Evolutionary conservation across 1,284 basidiomycete species (phyloP).

Genomic region (Gomphus sp.): DNA sequence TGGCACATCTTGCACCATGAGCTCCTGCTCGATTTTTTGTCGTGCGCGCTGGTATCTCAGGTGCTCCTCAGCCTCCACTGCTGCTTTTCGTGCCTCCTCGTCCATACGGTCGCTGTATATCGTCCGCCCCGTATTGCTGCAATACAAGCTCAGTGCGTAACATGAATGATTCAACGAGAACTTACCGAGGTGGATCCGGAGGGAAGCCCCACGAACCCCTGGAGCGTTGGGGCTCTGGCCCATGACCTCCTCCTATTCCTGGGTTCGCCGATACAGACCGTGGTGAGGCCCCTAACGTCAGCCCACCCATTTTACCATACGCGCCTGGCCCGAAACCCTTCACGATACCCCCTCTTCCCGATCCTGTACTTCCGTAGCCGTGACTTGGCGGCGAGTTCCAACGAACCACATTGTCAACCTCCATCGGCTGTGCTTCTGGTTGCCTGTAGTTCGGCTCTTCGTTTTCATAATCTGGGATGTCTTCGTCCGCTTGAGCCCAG

Average conservation of each 20-base stretch:
- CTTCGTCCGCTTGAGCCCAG: conserved; percentile 6
- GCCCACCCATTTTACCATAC: conserved; percentile 6
- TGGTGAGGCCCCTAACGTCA: background rate
- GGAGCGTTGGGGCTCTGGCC: background rate
- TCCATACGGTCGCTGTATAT: conserved; percentile 11
- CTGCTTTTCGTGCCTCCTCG: conserved; percentile 10
- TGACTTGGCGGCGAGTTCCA: background rate
- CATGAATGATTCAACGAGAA: background rate
- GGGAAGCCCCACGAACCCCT: conserved; percentile 6
- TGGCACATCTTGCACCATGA: conserved; percentile 5
- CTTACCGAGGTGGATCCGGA: conserved; percentile 7
- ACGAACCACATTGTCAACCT: too few relatives aligned
- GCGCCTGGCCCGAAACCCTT: conserved; percentile 10
- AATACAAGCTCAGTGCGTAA: background rate
- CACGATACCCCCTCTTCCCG: conserved; percentile 8
- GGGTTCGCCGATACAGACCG: conserved; percentile 2
- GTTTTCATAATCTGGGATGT: conserved; percentile 1
- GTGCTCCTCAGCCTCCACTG: conserved; percentile 9
- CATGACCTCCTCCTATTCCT: background rate
- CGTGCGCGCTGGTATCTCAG: conserved; percentile 5
- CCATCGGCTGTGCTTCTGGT: background rate
- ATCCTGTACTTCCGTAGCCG: background rate
- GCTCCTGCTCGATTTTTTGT: conserved; percentile 8
- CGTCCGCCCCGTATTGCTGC: conserved; percentile 7
- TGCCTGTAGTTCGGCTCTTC: background rate